These are phyloP conservation scores for Rugonectria rugulosa DNA, from an alignment of 2,329 filamentous ascomycete species.

Conservation along the genomic window DNA sequence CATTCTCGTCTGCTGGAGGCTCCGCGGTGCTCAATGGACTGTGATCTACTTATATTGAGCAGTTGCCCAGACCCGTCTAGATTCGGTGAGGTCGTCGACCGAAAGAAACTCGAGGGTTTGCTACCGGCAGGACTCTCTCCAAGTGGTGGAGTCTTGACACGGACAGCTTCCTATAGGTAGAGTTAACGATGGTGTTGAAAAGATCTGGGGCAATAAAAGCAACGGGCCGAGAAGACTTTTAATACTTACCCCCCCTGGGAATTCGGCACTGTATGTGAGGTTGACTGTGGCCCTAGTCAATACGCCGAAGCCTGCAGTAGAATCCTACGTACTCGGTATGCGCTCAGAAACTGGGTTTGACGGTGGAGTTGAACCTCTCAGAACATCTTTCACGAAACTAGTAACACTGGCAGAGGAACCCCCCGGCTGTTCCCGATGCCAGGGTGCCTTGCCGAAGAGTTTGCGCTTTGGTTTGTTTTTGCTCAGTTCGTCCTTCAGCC, in stretches of 20 bases:
- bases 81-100: constrained; percentile 46
- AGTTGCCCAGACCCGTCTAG: constrained; percentile 8
- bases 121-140: constrained; percentile 48
- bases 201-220: background rate
- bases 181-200: constrained; percentile 11
- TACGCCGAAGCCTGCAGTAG: background rate
- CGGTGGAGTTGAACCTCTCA: constrained; percentile 47
- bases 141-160: constrained; percentile 56
- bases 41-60: constrained; percentile 21
- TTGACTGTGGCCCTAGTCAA: constrained; percentile 25
- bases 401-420: constrained; percentile 49
- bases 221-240: background rate
- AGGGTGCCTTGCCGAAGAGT: constrained; percentile 51
- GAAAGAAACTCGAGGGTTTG: constrained; percentile 53
- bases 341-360: constrained; percentile 37
- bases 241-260: constrained; percentile 45
- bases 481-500: constrained; percentile 44
- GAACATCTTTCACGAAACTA: constrained; percentile 51
- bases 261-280: constrained; percentile 33
- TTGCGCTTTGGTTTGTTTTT: constrained; percentile 43
- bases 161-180: constrained; percentile 53
- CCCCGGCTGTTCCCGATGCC: constrained; percentile 49
- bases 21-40: constrained; percentile 29
- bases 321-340: constrained; percentile 17
- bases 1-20: constrained; percentile 43